Conservation (phyloP, 108 stramenopile genomes). For the Fragilaria crotonensis region DNA sequence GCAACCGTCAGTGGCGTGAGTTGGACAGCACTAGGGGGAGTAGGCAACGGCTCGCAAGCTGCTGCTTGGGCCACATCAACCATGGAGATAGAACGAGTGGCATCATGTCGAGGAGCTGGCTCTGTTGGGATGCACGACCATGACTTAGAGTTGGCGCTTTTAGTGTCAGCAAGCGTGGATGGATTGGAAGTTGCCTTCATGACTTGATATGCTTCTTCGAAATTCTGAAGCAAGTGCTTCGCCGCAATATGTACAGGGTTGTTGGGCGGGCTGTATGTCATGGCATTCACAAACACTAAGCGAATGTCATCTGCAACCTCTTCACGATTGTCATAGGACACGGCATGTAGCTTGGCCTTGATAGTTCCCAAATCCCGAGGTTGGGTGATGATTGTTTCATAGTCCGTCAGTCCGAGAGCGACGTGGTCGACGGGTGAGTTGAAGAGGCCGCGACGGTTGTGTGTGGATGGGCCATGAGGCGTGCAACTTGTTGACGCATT, state of each 20-base stretch:
- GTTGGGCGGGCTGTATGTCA: conserved; percentile 81
- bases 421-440: conserved; percentile 77
- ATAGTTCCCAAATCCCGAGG: conserved; percentile 89
- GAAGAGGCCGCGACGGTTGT: conserved; percentile 57
- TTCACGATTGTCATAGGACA: conserved; percentile 22
- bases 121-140: background rate
- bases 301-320: conserved; percentile 42
- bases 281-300: conserved; percentile 75
- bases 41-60: background rate
- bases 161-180: background rate
- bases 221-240: conserved; percentile 37
- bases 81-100: background rate
- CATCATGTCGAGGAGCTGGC: background rate
- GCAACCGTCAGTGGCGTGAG: background rate
- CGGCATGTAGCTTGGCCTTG: conserved; percentile 32
- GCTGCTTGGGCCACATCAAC: background rate
- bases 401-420: conserved; percentile 56
- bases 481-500: conserved; percentile 26
- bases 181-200: background rate
- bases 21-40: no score
- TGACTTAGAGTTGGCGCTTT: background rate
- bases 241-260: conserved; percentile 76
- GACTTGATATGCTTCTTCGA: conserved; percentile 30
- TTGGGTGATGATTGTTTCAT: conserved; percentile 39
- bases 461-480: conserved; percentile 36